A percentile compares a stretch with the other conserved stretches of the same genome.
Conservation (phyloP, 495 filamentous ascomycete genomes). For the Chaetomium fimeti region DNA sequence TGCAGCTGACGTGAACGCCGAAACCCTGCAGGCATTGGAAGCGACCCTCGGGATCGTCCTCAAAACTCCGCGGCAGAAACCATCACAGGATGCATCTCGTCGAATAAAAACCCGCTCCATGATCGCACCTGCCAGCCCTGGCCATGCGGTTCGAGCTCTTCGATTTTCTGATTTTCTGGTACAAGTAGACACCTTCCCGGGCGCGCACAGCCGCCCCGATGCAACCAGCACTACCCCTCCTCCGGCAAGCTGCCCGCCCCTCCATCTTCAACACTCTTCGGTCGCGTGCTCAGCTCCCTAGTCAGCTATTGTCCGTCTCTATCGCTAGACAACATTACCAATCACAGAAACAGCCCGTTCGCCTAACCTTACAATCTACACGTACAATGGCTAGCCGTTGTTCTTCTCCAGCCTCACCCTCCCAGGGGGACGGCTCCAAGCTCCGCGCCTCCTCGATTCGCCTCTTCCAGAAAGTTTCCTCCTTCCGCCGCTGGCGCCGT, state of each 20-base stretch:
- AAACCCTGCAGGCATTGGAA: not conserved
- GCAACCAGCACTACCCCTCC: conserved; percentile 30
- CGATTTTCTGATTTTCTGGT: not conserved
- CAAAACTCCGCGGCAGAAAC: conserved; percentile 51
- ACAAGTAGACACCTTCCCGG: not conserved
- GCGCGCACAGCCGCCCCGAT: conserved; percentile 13
- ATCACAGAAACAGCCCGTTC: not conserved
- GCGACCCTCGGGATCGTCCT: conserved; percentile 25
- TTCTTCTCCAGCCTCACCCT: conserved; percentile 1
- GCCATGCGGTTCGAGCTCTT: conserved; percentile 13
- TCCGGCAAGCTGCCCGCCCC: conserved; percentile 32
- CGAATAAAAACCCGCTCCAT: conserved; percentile 20
- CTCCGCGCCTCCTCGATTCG: conserved; percentile 60
- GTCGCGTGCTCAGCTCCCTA: conserved; percentile 32
- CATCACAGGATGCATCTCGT: conserved; percentile 43
- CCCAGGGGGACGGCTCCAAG: conserved; percentile 21
- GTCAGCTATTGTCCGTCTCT: not conserved
- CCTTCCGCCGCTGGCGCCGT: conserved; percentile 69
- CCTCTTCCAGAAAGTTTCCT: conserved; percentile 69
- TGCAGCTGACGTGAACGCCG: not conserved
- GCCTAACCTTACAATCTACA: not conserved
- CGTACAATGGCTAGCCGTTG: conserved; percentile 39
- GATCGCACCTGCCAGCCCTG: not conserved
- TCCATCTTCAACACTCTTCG: conserved; percentile 18
- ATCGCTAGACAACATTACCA: not conserved